These are phyloP conservation scores for Meyerozyma carpophila DNA, from an alignment of 1,139 yeast species.

Conservation along the genomic window DNA sequence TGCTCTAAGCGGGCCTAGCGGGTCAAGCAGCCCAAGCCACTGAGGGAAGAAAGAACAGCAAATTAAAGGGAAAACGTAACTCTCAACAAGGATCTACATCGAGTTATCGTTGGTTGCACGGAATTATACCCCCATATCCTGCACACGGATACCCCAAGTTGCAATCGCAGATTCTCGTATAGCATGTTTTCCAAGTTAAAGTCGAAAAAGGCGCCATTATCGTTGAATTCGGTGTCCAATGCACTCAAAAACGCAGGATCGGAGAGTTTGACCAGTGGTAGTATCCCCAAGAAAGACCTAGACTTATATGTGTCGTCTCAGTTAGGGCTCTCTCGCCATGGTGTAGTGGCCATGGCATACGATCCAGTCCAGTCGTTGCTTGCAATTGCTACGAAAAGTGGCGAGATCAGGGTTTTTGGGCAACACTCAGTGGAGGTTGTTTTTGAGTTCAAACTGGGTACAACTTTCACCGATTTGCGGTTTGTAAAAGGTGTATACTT, in stretches of 20 bases:
- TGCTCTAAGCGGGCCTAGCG: too few relatives aligned
- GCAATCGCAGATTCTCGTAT: not conserved
- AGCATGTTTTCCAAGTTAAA: conserved; percentile 43
- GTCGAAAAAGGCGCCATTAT: conserved; percentile 41
- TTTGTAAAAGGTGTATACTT: conserved; percentile 80
- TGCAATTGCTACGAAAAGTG: conserved; percentile 71
- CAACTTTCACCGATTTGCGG: conserved; percentile 50
- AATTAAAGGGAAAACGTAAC: too few relatives aligned
- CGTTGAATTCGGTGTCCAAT: conserved; percentile 48
- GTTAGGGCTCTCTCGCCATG: conserved; percentile 32
- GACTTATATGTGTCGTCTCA: conserved; percentile 31
- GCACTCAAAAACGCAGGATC: conserved; percentile 45
- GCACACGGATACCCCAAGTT: not conserved
- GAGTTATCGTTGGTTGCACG: not conserved
- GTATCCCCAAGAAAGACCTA: conserved; percentile 32
- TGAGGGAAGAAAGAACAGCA: too few relatives aligned
- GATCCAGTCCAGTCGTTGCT: conserved; percentile 86
- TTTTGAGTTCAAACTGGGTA: conserved; percentile 46
- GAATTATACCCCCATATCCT: too few relatives aligned
- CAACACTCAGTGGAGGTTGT: conserved; percentile 76
- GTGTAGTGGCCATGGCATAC: conserved; percentile 61
- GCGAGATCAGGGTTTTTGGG: conserved; percentile 76
- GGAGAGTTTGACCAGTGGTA: conserved; percentile 35
- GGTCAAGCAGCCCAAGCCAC: too few relatives aligned
- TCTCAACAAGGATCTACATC: not conserved